Evolutionary conservation across 768 basidiomycete genomes (phyloP), one percentile per base, ranked within the genome.

Genomic region (Boletus rufocinnamomeus): DNA sequence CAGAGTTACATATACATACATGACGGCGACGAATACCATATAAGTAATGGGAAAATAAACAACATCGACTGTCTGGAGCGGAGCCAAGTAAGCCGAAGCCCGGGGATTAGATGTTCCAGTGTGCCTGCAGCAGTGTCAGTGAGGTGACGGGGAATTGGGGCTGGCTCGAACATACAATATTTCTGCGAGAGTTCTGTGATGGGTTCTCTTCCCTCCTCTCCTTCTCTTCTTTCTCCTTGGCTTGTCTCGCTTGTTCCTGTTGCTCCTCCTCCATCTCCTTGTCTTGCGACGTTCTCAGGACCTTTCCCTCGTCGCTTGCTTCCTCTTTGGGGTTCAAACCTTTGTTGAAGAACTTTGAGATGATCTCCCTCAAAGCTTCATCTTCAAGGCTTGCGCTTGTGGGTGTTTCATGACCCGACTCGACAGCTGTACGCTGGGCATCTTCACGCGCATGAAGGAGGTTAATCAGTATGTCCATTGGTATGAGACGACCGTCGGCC

Each of bases 401-500:
- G 0, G 77, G 75, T 17, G 66, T 73, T 21, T 68, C 59, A 25
- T 63, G 64, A 1, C 75, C 69, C 32, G 64, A 49, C 43, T 69
- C 57, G 25, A 58, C 58, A 2, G 79, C 72, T 23, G 80, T 74
- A 32, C 76, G 78, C 40, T 59, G 72, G 2, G 65, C 74, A 14
- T 75, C 69, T 61, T 89, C 87, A 2, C 87, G 79, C 5, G 83
- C 83, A 6, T 76, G 75, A 1, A 82, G 81, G 23, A 89, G 70
- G 35, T 75, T 76, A 6, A 87, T 69, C 0, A 83, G 74, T 0
- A 83, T 83, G 38, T 86, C 81, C 66, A 84, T 71, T 46, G 84
- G 80, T 6, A 92, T 75, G 41, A 76, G 74, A 2, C 73, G 66
- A 11, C 81, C 85, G 41, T 90, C 91, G 7, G 78, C 77, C 8